These are phyloP conservation scores for Infundibulicybe gibba DNA, from an alignment of 768 basidiomycete species.

Conservation along the genomic window DNA sequence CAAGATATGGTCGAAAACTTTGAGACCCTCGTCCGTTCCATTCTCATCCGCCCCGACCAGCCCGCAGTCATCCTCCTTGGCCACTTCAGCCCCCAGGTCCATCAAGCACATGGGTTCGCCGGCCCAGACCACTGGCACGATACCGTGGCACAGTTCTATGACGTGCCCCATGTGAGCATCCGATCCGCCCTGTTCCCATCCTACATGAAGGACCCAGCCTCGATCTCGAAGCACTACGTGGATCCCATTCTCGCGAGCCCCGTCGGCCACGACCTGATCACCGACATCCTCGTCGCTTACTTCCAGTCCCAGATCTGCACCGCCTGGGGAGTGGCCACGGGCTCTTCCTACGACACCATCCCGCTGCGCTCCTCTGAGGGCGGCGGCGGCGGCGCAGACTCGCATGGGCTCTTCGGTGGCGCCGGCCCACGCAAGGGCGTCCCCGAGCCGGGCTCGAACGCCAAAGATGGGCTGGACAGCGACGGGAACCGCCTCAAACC, in stretches of 20 bases:
- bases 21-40: constrained; percentile 88
- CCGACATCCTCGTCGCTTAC: constrained; percentile 89
- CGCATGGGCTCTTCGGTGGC: constrained; percentile 79
- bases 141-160: constrained; percentile 94
- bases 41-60: constrained; percentile 85
- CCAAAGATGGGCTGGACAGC: constrained; percentile 24
- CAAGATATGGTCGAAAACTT: constrained; percentile 75
- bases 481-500: constrained; percentile 21
- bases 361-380: constrained; percentile 37
- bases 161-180: constrained; percentile 87
- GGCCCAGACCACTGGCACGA: constrained; percentile 91
- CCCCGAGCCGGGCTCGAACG: constrained; percentile 38
- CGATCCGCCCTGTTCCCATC: constrained; percentile 81
- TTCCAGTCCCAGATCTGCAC: constrained; percentile 87
- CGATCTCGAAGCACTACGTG: constrained; percentile 66
- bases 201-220: constrained; percentile 72
- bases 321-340: constrained; percentile 76
- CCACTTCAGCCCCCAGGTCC: constrained; percentile 88
- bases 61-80: constrained; percentile 95
- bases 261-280: constrained; percentile 77
- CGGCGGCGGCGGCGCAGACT: constrained; percentile 29
- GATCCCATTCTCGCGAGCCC: constrained; percentile 83
- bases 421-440: constrained; percentile 82
- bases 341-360: constrained; percentile 58
- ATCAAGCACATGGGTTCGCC: constrained; percentile 74